Evolutionary conservation across 1,139 yeast genomes (phyloP).

Genomic region (Suhomyces taliae): DNA sequence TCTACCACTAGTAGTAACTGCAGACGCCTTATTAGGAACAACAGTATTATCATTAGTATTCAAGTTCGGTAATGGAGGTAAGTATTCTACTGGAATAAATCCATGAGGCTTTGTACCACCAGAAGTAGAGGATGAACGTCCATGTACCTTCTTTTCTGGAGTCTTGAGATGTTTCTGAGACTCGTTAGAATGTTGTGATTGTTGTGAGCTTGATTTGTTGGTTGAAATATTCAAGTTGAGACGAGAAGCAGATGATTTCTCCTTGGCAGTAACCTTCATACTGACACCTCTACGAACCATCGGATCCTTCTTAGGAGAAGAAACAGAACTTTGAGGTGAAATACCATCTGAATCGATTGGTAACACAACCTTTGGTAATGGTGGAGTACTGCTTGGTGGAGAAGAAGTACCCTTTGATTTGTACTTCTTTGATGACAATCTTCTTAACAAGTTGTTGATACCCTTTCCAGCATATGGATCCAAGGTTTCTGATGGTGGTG

Average conservation of each 20-base stretch:
- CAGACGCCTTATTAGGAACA: conserved; percentile 2
- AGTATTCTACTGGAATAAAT: conserved; percentile 46
- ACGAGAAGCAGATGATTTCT: conserved; percentile 38
- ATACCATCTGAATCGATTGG: conserved; percentile 18
- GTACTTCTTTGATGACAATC: conserved; percentile 38
- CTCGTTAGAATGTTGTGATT: conserved; percentile 5
- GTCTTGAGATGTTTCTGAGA: conserved; percentile 1
- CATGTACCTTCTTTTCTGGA: conserved; percentile 7
- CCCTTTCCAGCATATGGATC: conserved; percentile 35
- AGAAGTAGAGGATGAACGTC: conserved; percentile 31
- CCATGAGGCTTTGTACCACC: conserved; percentile 35
- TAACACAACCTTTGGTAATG: conserved; percentile 21
- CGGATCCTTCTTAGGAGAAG: conserved; percentile 35
- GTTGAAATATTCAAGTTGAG: conserved; percentile 21
- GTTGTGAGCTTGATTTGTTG: conserved; percentile 15
- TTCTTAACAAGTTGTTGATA: conserved; percentile 40
- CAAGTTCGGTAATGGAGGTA: conserved; percentile 51
- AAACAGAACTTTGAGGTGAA: conserved; percentile 16
- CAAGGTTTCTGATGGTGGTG: conserved; percentile 27
- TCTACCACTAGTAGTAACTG: conserved; percentile 8
- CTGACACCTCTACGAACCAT: conserved; percentile 63
- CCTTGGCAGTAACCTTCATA: conserved; percentile 62
- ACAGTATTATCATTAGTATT: conserved; percentile 15
- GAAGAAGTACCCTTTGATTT: conserved; percentile 12
- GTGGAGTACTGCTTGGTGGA: conserved; percentile 13